Evolutionary conservation across 2,329 filamentous ascomycete genomes (phyloP).

Genomic region (Xylariaceae sp.): DNA sequence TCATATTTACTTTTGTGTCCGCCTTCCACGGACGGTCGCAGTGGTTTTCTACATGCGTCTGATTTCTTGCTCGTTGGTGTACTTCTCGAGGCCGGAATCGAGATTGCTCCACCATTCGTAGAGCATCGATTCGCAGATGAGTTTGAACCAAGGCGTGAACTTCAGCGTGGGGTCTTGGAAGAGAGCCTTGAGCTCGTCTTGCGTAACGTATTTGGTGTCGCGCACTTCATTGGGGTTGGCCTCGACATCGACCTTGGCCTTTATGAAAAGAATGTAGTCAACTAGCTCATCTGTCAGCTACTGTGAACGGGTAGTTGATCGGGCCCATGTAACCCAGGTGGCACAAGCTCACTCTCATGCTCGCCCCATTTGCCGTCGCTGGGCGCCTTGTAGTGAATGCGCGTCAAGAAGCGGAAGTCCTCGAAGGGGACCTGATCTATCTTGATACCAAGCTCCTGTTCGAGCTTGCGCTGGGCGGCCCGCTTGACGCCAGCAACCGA

Average conservation of each 20-base stretch:
- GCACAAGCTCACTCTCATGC: slow-evolving; percentile 72
- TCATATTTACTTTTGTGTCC: not conserved
- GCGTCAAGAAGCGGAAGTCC: slow-evolving; percentile 86
- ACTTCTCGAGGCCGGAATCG: slow-evolving; percentile 74
- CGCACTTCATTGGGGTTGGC: slow-evolving; percentile 84
- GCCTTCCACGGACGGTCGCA: not conserved
- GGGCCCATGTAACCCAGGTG: not conserved
- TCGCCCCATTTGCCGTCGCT: slow-evolving; percentile 98
- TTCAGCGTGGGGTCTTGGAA: slow-evolving; percentile 74
- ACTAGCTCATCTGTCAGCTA: slow-evolving; percentile 47
- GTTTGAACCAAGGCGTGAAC: slow-evolving; percentile 99
- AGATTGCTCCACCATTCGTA: slow-evolving; percentile 96
- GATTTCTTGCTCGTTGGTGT: slow-evolving; percentile 79
- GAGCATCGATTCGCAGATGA: slow-evolving; percentile 95
- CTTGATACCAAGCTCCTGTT: slow-evolving; percentile 93
- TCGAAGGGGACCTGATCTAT: slow-evolving; percentile 82
- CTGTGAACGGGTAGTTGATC: not conserved
- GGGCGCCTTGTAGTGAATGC: slow-evolving; percentile 97
- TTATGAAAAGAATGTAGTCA: slow-evolving; percentile 98
- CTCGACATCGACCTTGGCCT: slow-evolving; percentile 79
- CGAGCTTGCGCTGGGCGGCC: slow-evolving; percentile 86
- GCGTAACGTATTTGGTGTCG: slow-evolving; percentile 76
- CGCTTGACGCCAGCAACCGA: slow-evolving; percentile 82
- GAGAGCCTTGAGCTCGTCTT: slow-evolving; percentile 76
- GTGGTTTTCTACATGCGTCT: slow-evolving; percentile 61